These are phyloP conservation scores for Pharnaceum exiguum DNA, from an alignment of 148 eudicot genomes.

Conservation along the genomic window DNA sequence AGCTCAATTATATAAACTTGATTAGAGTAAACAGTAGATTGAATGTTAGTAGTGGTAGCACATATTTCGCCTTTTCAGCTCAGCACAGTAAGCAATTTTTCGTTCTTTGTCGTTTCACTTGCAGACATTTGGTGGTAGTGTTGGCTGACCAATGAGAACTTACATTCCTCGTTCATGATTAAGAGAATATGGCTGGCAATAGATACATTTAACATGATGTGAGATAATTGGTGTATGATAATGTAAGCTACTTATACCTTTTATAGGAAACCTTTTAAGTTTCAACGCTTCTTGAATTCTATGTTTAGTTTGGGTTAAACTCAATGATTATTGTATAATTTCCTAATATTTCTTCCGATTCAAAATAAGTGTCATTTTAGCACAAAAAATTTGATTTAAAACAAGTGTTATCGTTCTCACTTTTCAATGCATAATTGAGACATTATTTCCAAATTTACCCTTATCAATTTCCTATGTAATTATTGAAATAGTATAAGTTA, in stretches of 20 bases:
- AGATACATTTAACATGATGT: constrained; percentile 6
- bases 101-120: constrained; percentile 15
- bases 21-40: background rate
- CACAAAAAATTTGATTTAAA: no score
- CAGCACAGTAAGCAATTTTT: constrained; percentile 4
- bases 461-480: no score
- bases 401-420: no score
- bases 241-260: constrained; percentile 11
- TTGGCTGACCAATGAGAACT: constrained; percentile 24
- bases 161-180: constrained; percentile 10
- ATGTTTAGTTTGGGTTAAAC: no score
- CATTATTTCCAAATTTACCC: no score
- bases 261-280: background rate
- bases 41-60: constrained; percentile 2
- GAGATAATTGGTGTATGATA: constrained; percentile 2
- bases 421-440: no score
- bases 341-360: no score
- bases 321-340: no score
- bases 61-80: constrained; percentile 16
- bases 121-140: background rate
- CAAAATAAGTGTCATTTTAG: no score
- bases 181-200: constrained; percentile 16
- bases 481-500: no score
- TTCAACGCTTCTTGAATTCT: no score
- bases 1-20: background rate